phyloP scores from a whole-genome alignment of 169 alveolate species.

The Plasmodium sp. region DNA sequence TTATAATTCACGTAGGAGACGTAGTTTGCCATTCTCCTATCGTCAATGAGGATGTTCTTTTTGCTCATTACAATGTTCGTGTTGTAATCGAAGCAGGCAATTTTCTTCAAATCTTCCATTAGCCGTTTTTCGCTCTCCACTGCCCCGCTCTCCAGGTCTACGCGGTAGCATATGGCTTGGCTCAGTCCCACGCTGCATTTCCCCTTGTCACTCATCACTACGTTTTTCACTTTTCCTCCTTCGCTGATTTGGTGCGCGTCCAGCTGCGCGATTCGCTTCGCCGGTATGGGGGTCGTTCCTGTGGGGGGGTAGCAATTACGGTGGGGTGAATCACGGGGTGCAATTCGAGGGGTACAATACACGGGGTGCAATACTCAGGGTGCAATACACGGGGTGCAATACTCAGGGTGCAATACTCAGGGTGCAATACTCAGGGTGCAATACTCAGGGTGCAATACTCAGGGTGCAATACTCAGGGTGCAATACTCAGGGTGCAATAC shows the following conservation, averaged over 20 bases:
- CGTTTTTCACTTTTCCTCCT: conserved; percentile 3
- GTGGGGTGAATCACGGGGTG: background rate
- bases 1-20: conserved; percentile 56
- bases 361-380: background rate
- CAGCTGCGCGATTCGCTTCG: background rate
- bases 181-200: conserved; percentile 23
- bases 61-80: conserved; percentile 56
- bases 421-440: background rate
- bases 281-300: background rate
- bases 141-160: conserved; percentile 32
- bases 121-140: conserved; percentile 23
- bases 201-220: background rate
- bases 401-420: background rate
- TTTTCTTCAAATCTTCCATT: conserved; percentile 57
- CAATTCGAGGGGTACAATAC: background rate
- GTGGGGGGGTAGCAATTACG: background rate
- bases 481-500: too few species aligned
- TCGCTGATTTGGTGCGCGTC: background rate
- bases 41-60: conserved; percentile 65
- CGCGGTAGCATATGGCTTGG: conserved; percentile 42
- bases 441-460: too few species aligned
- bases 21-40: conserved; percentile 34
- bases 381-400: background rate
- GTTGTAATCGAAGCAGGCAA: conserved; percentile 24
- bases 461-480: too few species aligned